These are phyloP conservation scores for Macrolepiota albuminosa DNA, from an alignment of 768 basidiomycete genomes.

Conservation along the genomic window DNA sequence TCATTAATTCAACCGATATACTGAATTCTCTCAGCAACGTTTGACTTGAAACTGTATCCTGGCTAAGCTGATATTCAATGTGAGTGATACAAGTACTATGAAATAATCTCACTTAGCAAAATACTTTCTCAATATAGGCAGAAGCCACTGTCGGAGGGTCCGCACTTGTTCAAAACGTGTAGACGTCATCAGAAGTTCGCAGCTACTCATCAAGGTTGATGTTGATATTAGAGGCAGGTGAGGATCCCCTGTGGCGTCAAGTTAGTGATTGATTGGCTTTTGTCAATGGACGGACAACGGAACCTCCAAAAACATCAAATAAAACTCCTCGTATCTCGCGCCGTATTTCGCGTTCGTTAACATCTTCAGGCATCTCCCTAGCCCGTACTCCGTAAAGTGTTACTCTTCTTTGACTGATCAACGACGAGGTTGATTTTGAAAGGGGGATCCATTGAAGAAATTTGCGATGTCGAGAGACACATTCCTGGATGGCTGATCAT, in stretches of 20 bases:
- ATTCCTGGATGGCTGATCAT: conserved; percentile 25
- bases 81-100: background rate
- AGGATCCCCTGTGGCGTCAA: conserved; percentile 25
- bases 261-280: conserved; percentile 5
- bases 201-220: conserved; percentile 34
- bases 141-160: conserved; percentile 65
- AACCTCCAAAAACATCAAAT: conserved; percentile 67
- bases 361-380: conserved; percentile 68
- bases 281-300: background rate
- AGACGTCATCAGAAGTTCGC: conserved; percentile 44
- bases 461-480: conserved; percentile 58
- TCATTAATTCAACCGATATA: conserved; percentile 55
- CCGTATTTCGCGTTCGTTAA: conserved; percentile 65
- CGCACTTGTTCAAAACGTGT: conserved; percentile 74
- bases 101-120: conserved; percentile 39
- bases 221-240: conserved; percentile 27
- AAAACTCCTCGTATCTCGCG: conserved; percentile 60
- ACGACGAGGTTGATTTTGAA: conserved; percentile 49
- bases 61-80: conserved; percentile 7
- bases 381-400: conserved; percentile 65
- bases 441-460: conserved; percentile 74
- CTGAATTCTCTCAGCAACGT: conserved; percentile 51
- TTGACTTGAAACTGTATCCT: conserved; percentile 22
- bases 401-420: conserved; percentile 65
- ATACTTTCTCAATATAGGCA: conserved; percentile 60